Evolutionary conservation across 1,284 basidiomycete genomes (phyloP).

Genomic region (Anthracocystis setariae): DNA sequence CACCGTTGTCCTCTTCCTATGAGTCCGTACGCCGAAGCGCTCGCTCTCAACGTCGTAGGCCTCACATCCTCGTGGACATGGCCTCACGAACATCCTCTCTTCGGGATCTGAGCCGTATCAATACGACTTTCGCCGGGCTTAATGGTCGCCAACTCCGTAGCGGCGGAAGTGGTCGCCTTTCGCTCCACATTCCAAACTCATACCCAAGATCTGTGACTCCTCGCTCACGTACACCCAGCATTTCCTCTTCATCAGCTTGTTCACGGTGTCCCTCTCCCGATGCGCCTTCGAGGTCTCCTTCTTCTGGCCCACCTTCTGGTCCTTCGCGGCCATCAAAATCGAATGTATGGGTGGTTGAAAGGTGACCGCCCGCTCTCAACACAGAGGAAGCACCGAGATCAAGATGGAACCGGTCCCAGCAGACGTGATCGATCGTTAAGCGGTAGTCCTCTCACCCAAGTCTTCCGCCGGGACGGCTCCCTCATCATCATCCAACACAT

Average conservation of each 20-base stretch:
- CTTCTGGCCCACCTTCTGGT: not conserved
- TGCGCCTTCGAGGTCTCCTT: not conserved
- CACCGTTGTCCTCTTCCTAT: no score
- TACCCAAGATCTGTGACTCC: slow-evolving; percentile 21
- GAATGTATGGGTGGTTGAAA: slow-evolving; percentile 16
- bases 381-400: not conserved
- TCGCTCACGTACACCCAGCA: slow-evolving; percentile 7
- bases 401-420: no score
- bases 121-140: slow-evolving; percentile 19
- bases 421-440: slow-evolving; percentile 3
- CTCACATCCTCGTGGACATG: not conserved
- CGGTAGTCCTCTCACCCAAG: not conserved
- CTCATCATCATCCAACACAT: slow-evolving; percentile 24
- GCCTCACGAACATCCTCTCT: not conserved
- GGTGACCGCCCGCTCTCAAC: not conserved
- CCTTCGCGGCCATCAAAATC: not conserved
- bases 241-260: not conserved
- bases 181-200: slow-evolving; percentile 39
- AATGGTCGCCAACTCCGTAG: slow-evolving; percentile 15
- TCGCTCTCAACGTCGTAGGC: no score
- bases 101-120: slow-evolving; percentile 14
- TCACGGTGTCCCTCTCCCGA: slow-evolving; percentile 9
- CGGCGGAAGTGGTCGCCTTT: slow-evolving; percentile 18
- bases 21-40: no score
- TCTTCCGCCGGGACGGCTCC: slow-evolving; percentile 22